phyloP scores from a whole-genome alignment of 2,329 filamentous ascomycete species.

The Rhynchosporium secalis region DNA sequence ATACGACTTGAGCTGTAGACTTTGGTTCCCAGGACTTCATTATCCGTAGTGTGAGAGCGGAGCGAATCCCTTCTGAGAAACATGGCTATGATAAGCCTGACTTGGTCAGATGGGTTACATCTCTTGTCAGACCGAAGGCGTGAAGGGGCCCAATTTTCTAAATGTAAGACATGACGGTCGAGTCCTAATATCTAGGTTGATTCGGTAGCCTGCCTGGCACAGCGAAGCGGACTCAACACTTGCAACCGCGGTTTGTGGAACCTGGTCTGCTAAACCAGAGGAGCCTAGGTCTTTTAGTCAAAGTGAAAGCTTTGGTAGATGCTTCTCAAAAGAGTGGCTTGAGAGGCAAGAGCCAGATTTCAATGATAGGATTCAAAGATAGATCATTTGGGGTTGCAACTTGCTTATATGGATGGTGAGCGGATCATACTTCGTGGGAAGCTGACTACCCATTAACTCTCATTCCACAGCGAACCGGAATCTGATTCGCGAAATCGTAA shows the following conservation, averaged over 20 bases:
- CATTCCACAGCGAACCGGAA: not conserved
- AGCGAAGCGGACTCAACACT: not conserved
- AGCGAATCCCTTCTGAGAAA: not conserved
- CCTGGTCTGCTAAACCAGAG: not conserved
- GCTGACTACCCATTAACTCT: slow-evolving; percentile 9
- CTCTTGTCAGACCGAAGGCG: slow-evolving; percentile 11
- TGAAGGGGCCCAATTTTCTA: not conserved
- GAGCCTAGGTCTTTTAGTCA: not conserved
- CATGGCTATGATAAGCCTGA: slow-evolving; percentile 12
- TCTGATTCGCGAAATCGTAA: not conserved
- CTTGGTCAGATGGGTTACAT: not conserved
- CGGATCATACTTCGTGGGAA: not conserved
- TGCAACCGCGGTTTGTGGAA: slow-evolving; percentile 9
- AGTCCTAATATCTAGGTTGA: not conserved
- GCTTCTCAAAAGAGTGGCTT: no score
- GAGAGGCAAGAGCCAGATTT: not conserved
- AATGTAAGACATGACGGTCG: not conserved
- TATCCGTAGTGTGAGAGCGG: not conserved
- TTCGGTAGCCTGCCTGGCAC: slow-evolving; percentile 9
- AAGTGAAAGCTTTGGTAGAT: no score
- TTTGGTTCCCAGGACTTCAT: not conserved
- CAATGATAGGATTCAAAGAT: not conserved
- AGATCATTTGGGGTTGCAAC: not conserved
- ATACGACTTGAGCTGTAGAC: not conserved
- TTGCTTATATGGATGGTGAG: slow-evolving; percentile 13